phyloP scores from a whole-genome alignment of 257 asterid genomes.

The Primulina huaijiensis region DNA sequence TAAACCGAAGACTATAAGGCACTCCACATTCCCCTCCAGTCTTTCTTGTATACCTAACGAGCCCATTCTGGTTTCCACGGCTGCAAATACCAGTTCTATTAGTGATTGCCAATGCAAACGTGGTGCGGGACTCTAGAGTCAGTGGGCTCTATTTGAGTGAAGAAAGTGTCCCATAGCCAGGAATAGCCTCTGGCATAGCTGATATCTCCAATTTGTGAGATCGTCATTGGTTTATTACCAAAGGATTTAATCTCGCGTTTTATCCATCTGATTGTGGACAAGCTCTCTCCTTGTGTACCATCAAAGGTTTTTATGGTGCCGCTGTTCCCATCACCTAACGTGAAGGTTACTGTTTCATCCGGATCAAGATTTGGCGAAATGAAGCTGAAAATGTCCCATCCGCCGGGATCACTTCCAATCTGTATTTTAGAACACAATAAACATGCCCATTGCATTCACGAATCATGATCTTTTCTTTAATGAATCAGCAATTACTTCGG shows the following conservation, averaged over 20 bases:
- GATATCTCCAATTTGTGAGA: constrained; percentile 61
- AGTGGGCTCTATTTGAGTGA: constrained; percentile 44
- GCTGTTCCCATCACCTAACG: constrained; percentile 67
- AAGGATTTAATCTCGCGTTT: constrained; percentile 45
- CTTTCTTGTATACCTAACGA: constrained; percentile 34
- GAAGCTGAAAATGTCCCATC: constrained; percentile 42
- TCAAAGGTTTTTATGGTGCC: constrained; percentile 43
- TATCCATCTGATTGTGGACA: constrained; percentile 47
- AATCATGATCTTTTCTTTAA: too few relatives aligned
- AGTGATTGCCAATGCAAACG: constrained; percentile 57
- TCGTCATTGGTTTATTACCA: constrained; percentile 37
- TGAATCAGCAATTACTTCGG: too few relatives aligned
- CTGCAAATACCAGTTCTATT: constrained; percentile 55
- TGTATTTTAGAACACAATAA: constrained; percentile 1
- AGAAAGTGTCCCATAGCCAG: constrained; percentile 61
- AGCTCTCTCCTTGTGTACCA: constrained; percentile 47
- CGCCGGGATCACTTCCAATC: constrained; percentile 50
- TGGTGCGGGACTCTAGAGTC: constrained; percentile 56
- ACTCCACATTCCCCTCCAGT: constrained; percentile 68
- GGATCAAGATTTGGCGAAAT: constrained; percentile 35
- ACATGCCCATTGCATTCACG: not conserved
- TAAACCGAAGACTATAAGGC: constrained; percentile 51
- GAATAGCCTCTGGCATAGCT: constrained; percentile 62
- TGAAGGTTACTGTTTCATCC: constrained; percentile 45
- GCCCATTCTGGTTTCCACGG: constrained; percentile 62